These are phyloP conservation scores for Microbotryum scabiosae DNA, from an alignment of 1,284 basidiomycete species.

Conservation along the genomic window DNA sequence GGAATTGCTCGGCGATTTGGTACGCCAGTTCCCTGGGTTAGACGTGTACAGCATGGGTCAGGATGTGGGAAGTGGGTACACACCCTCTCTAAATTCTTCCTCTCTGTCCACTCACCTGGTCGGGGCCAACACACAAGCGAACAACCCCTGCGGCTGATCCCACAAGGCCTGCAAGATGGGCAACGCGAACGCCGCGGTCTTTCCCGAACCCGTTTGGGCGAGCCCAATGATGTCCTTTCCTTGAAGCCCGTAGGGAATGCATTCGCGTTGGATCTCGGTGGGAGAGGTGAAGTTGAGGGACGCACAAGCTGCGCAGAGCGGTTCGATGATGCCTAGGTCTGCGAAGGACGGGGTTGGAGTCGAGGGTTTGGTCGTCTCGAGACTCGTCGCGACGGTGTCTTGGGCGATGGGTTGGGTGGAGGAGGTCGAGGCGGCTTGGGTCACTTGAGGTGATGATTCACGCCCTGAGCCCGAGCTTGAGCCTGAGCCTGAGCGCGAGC, in stretches of 20 bases:
- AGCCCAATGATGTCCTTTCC: conserved; percentile 96
- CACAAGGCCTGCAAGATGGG: conserved; percentile 95
- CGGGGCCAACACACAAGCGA: conserved; percentile 88
- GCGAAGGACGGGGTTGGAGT: conserved; percentile 42
- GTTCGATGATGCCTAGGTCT: conserved; percentile 74
- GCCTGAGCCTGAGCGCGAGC: background rate
- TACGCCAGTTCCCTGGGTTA: conserved; percentile 77
- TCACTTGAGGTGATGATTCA: background rate
- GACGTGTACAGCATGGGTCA: background rate
- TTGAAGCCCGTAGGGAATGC: conserved; percentile 81
- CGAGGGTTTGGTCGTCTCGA: conserved; percentile 1
- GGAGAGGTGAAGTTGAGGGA: conserved; percentile 77
- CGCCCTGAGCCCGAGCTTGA: background rate
- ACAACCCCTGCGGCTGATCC: conserved; percentile 87
- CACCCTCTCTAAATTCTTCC: background rate
- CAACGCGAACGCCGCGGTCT: conserved; percentile 94
- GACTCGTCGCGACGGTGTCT: background rate
- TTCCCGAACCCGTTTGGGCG: conserved; percentile 93
- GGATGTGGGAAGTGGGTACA: background rate
- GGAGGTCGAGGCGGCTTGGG: background rate
- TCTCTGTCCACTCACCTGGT: conserved; percentile 50
- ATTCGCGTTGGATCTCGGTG: conserved; percentile 82
- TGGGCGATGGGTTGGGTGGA: background rate
- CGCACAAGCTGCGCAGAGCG: conserved; percentile 76
- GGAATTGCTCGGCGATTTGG: conserved; percentile 95